A percentile compares a stretch with the other conserved stretches of the same genome.
Evolutionary conservation across 2,329 filamentous ascomycete genomes (phyloP).

Genomic region (Ophiostoma sp.): DNA sequence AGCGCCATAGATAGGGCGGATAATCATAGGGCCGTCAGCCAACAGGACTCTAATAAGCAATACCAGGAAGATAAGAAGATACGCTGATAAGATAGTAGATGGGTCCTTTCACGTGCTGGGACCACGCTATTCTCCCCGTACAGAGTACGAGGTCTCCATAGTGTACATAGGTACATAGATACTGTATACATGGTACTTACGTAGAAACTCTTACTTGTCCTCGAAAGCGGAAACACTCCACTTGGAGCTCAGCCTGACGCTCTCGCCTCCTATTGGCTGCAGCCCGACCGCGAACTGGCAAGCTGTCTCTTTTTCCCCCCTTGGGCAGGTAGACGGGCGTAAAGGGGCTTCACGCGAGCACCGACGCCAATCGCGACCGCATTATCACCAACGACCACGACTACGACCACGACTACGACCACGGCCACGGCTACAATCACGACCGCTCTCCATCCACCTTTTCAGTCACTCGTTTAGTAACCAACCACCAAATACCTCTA

Average conservation of each 20-base stretch:
- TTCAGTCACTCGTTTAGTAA: not conserved
- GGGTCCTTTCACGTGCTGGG: conserved; percentile 11
- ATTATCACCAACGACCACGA: not conserved
- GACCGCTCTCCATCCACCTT: not conserved
- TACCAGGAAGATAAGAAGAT: not conserved
- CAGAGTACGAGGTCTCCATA: too few relatives aligned
- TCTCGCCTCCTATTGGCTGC: conserved; percentile 17
- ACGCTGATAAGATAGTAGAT: not conserved
- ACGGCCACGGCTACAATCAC: not conserved
- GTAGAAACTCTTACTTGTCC: not conserved
- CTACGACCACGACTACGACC: not conserved
- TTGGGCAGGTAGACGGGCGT: not conserved
- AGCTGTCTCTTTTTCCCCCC: conserved; percentile 25
- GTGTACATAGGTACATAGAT: not conserved
- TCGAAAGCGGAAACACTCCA: not conserved
- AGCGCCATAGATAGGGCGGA: conserved; percentile 4
- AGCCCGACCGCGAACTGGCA: conserved; percentile 26
- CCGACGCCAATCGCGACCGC: conserved; percentile 10
- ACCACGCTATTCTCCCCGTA: not conserved
- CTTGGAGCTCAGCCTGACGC: conserved; percentile 15
- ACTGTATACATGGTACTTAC: not conserved
- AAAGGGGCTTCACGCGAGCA: conserved; percentile 4
- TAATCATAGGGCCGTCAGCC: conserved; percentile 15
- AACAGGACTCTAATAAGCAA: not conserved
- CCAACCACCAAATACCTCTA: not conserved